These are phyloP conservation scores for Ceratocystis smalleyi DNA, from an alignment of 2,329 filamentous ascomycete genomes.

Conservation along the genomic window DNA sequence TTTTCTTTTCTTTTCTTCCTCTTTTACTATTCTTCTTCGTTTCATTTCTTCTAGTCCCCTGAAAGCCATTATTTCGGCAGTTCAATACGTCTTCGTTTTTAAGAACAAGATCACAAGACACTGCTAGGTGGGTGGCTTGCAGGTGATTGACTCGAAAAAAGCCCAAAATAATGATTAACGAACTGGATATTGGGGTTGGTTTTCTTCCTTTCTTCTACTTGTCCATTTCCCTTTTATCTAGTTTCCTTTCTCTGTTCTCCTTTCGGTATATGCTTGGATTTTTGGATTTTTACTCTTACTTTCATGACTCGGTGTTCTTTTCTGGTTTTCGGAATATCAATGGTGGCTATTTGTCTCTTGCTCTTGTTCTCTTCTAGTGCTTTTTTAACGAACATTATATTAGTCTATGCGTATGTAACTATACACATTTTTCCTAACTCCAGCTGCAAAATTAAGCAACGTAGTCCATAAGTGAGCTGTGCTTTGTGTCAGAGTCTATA, in stretches of 20 bases:
- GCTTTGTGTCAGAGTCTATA: background rate
- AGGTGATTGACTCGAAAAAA: background rate
- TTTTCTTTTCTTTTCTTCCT: background rate
- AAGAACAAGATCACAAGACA: background rate
- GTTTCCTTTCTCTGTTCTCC: background rate
- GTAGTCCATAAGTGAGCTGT: background rate
- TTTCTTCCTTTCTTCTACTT: background rate
- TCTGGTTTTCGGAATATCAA: constrained; percentile 3
- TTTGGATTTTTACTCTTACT: background rate
- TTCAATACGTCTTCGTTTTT: background rate
- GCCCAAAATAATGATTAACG: background rate
- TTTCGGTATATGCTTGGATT: constrained; percentile 1
- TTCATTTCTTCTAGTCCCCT: background rate
- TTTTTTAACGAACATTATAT: background rate
- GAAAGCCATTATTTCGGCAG: background rate
- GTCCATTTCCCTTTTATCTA: background rate
- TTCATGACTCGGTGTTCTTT: background rate
- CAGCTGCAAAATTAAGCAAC: background rate
- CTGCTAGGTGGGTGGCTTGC: background rate
- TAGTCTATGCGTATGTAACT: background rate
- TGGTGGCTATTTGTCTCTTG: background rate
- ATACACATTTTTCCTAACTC: background rate
- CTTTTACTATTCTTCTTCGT: background rate
- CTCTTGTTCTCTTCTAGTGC: background rate
- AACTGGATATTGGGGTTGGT: background rate